phyloP scores from a whole-genome alignment of 805 yeast species.

The Metschnikowia lochheadii region DNA sequence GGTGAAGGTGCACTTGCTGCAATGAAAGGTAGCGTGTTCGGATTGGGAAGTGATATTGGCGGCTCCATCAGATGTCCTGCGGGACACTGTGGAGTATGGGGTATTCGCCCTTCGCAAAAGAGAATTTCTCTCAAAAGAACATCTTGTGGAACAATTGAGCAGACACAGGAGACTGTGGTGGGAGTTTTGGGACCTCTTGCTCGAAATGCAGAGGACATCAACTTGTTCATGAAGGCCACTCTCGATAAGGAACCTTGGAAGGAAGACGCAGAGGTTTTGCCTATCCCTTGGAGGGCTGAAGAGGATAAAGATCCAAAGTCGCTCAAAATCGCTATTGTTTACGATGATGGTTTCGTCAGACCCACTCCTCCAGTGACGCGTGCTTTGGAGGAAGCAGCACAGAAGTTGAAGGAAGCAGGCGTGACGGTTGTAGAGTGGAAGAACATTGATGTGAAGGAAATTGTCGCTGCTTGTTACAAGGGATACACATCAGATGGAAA shows the following conservation, averaged over 20 bases:
- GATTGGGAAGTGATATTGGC: constrained; percentile 19
- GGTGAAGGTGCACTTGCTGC: constrained; percentile 20
- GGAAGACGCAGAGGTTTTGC: constrained; percentile 14
- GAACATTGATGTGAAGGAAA: constrained; percentile 10
- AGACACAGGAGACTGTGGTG: constrained; percentile 13
- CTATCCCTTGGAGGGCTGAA: constrained; percentile 16
- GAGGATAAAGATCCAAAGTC: constrained; percentile 10
- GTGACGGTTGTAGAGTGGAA: constrained; percentile 17
- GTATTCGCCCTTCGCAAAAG: constrained; percentile 16
- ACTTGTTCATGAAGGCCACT: constrained; percentile 16
- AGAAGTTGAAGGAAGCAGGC: constrained; percentile 13
- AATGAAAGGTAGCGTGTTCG: constrained; percentile 18
- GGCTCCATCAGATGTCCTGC: constrained; percentile 19
- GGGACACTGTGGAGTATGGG: constrained; percentile 19
- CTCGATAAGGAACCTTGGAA: constrained; percentile 16
- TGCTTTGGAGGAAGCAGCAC: constrained; percentile 14
- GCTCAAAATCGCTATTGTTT: constrained; percentile 14
- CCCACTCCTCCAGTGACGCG: constrained; percentile 19
- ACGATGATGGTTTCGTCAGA: constrained; percentile 18
- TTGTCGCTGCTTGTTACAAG: constrained; percentile 14
- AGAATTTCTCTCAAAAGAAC: constrained; percentile 11
- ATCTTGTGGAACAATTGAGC: constrained; percentile 8
- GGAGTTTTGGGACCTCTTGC: constrained; percentile 18
- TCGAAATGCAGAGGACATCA: constrained; percentile 16
- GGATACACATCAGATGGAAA: constrained; percentile 18